These are phyloP conservation scores for Oxyria digyna DNA, from an alignment of 148 eudicot species.

Conservation along the genomic window DNA sequence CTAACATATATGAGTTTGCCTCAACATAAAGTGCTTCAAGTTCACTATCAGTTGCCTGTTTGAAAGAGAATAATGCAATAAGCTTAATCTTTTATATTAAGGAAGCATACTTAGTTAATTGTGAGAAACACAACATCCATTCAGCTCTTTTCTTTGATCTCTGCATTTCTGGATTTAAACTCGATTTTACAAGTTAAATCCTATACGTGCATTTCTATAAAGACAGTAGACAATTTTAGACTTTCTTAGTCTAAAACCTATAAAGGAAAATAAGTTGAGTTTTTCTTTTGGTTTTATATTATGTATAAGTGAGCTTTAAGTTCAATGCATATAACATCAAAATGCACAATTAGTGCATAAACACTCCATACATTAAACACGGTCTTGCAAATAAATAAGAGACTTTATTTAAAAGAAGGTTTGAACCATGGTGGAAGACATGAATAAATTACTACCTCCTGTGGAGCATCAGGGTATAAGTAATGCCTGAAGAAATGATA, in stretches of 20 bases:
- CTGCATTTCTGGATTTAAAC: not conserved
- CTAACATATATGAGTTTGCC: conserved; percentile 65
- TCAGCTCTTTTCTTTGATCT: not conserved
- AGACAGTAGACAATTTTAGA: not conserved
- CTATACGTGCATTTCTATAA: not conserved
- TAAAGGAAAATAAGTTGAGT: not conserved
- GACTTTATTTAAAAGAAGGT: not conserved
- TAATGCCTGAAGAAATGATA: conserved; percentile 92
- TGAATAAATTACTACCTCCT: conserved; percentile 33
- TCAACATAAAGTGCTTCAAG: conserved; percentile 78
- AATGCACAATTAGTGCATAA: not conserved
- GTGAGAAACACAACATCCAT: too few species aligned
- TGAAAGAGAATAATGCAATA: not conserved
- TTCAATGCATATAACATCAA: not conserved
- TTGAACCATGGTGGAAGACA: not conserved
- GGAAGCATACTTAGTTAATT: not conserved
- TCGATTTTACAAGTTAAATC: not conserved
- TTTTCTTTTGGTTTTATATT: not conserved
- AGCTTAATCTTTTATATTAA: not conserved
- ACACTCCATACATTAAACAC: not conserved
- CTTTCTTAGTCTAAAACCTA: not conserved
- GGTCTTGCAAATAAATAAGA: not conserved
- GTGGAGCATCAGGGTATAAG: conserved; percentile 54
- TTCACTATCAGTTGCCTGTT: conserved; percentile 56
- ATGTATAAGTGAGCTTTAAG: not conserved